A percentile compares a stretch with the other conserved stretches of the same genome.
These are phyloP conservation scores for Cyberlindnera galapagoensis DNA, from an alignment of 805 yeast species.

Conservation along the genomic window DNA sequence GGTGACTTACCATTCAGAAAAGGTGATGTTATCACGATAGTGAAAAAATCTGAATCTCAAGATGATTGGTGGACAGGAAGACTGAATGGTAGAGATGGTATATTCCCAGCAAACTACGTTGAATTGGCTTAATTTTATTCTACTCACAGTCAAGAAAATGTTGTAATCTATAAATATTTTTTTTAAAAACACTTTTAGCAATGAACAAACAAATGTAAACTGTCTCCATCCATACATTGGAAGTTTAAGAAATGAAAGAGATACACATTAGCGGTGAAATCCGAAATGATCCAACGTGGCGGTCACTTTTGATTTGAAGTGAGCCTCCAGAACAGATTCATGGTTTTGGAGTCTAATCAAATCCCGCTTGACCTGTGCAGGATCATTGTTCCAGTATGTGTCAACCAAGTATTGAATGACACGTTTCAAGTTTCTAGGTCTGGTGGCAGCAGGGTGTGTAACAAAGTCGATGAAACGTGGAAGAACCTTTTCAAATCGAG, in stretches of 20 bases:
- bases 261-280: constrained; percentile 18
- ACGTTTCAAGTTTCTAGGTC: constrained; percentile 26
- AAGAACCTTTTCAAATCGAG: constrained; percentile 23
- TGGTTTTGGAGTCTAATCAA: constrained; percentile 11
- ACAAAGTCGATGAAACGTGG: constrained; percentile 28
- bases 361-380: constrained; percentile 5
- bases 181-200: neutral
- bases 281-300: constrained; percentile 22
- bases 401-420: constrained; percentile 32
- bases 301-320: constrained; percentile 12
- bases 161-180: neutral
- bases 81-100: constrained; percentile 77
- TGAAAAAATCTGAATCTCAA: constrained; percentile 77
- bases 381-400: constrained; percentile 29
- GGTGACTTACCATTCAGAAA: constrained; percentile 91
- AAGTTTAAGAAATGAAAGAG: neutral
- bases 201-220: neutral
- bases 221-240: neutral
- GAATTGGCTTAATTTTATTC: constrained; percentile 42
- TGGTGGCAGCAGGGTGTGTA: constrained; percentile 26
- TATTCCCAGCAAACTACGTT: constrained; percentile 96
- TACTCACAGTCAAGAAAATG: no score
- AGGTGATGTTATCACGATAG: constrained; percentile 87
- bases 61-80: constrained; percentile 99
- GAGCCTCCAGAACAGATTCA: constrained; percentile 9